Evolutionary conservation across 2,329 filamentous ascomycete genomes (phyloP), one percentile per base, ranked within the genome.

Genomic region (Aureobasidium sp.): DNA sequence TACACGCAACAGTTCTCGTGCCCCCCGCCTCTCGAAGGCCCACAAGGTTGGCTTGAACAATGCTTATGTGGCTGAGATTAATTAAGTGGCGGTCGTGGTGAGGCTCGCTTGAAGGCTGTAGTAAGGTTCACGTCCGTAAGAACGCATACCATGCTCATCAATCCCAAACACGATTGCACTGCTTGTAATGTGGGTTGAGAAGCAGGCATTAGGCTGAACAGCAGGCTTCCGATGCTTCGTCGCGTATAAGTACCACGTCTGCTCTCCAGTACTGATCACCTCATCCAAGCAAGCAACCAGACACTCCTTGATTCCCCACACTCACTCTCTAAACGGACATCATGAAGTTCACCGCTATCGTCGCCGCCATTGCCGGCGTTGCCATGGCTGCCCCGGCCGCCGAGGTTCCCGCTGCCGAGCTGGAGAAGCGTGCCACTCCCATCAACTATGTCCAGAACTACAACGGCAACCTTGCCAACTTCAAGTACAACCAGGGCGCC

Each of bases 401-500:
- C 27, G 63, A 41, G 56, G 48, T 29, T 60, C 60, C 31, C 34
- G 12, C 11, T 42, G 37, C 31, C 15, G 49, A 17, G 22, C 20
- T 62, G 27, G 60, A 62, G 51, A 56, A 36, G 27, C 60, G 60
- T 36, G 51, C 49, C 17, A 42, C 60, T 31, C 36, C 64, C 48
- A 68, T 63, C 64, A 68, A 49, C 47, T 49, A 49, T 12, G 47
- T 49, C 47, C 47, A 49, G 29, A 49, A 49, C 47, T 49, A 49
- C 41, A 66, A 65, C 42, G 61, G 64, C 52, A 63, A 62, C 42
- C 39, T 63, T 3, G 64, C 61, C 62, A 56, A 57, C 55, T 65
- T 65, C 61, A 61, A 63, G 34, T 63, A 53, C 61, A 64, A 66
- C 60, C 37, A 63, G 39, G 53, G 52, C 29, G 63, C 65, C 31